A percentile compares a stretch with the other conserved stretches of the same genome.
Conservation (phyloP, 345 rosid species). For the Syzygium aromaticum region DNA sequence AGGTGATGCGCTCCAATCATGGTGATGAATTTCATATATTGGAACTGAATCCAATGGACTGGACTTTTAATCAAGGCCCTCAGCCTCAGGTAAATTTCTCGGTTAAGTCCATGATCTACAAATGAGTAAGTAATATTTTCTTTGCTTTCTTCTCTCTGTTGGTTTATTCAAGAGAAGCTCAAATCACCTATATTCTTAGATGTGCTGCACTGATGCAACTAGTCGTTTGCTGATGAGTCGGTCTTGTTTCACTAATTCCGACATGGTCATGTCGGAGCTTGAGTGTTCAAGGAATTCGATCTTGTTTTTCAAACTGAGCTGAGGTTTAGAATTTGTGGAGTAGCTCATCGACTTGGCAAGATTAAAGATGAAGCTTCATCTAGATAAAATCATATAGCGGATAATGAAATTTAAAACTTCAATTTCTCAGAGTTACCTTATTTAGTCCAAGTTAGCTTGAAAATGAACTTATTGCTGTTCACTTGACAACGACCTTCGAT, state of each 20-base stretch:
- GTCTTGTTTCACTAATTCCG: not conserved
- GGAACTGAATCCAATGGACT: slow-evolving; percentile 60
- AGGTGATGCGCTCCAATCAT: slow-evolving; percentile 75
- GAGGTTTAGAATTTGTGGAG: not conserved
- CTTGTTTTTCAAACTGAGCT: not conserved
- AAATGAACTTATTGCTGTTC: not conserved
- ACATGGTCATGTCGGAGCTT: not conserved
- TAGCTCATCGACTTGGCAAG: not conserved
- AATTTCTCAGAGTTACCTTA: not conserved
- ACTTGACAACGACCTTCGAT: not conserved
- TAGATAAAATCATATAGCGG: not conserved
- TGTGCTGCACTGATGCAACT: not conserved
- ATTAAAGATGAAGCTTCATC: not conserved
- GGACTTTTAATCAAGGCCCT: slow-evolving; percentile 54
- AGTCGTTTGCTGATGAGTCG: not conserved
- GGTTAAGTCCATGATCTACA: not conserved
- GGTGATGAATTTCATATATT: slow-evolving; percentile 61
- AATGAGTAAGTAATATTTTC: not conserved
- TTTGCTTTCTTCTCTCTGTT: not conserved
- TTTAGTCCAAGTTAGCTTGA: not conserved
- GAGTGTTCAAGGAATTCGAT: not conserved
- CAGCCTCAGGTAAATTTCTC: slow-evolving; percentile 29
- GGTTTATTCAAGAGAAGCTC: not conserved
- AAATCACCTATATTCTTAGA: not conserved
- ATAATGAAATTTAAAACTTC: not conserved